Percentiles rank a stretch among this genome's conserved stretches.
phyloP scores from a whole-genome alignment of 1,284 basidiomycete genomes.

The Amylostereum areolatum region DNA sequence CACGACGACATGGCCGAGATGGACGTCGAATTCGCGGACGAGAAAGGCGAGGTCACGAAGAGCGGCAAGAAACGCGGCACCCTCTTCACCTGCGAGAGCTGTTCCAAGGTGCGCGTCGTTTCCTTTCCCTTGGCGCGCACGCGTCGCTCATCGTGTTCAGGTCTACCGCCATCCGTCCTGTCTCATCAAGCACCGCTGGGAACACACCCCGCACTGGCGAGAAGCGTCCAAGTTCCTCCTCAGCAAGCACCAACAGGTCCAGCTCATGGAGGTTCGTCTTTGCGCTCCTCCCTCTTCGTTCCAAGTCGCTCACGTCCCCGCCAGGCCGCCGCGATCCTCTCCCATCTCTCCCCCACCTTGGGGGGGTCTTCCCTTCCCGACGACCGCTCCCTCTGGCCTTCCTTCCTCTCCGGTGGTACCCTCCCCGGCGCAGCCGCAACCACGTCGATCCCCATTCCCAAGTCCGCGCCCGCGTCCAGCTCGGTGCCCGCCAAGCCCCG shows the following conservation, averaged over 20 bases:
- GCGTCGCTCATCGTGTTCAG: slow-evolving; percentile 30
- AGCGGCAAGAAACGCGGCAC: slow-evolving; percentile 66
- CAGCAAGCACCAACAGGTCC: slow-evolving; percentile 97
- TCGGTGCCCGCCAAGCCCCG: slow-evolving; percentile 32
- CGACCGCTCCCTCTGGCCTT: slow-evolving; percentile 85
- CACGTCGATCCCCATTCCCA: slow-evolving; percentile 27
- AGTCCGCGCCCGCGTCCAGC: slow-evolving; percentile 31
- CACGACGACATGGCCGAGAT: slow-evolving; percentile 2
- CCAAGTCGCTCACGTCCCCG: slow-evolving; percentile 3
- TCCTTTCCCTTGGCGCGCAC: neutral
- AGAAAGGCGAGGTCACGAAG: slow-evolving; percentile 32
- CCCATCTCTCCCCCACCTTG: slow-evolving; percentile 65
- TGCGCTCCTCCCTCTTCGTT: slow-evolving; percentile 5
- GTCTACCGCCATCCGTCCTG: slow-evolving; percentile 94
- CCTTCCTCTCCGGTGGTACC: slow-evolving; percentile 65
- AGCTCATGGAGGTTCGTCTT: slow-evolving; percentile 78
- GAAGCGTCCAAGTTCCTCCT: slow-evolving; percentile 92
- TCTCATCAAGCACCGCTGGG: slow-evolving; percentile 96
- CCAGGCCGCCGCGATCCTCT: slow-evolving; percentile 91
- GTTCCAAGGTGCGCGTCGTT: slow-evolving; percentile 63
- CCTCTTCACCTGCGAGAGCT: slow-evolving; percentile 90
- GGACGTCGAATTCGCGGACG: slow-evolving; percentile 12
- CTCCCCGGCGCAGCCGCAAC: slow-evolving; percentile 38
- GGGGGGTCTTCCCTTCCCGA: slow-evolving; percentile 82
- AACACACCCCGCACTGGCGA: slow-evolving; percentile 96